Conservation (phyloP, 2,329 filamentous ascomycete species). For the Cercospora sp. region DNA sequence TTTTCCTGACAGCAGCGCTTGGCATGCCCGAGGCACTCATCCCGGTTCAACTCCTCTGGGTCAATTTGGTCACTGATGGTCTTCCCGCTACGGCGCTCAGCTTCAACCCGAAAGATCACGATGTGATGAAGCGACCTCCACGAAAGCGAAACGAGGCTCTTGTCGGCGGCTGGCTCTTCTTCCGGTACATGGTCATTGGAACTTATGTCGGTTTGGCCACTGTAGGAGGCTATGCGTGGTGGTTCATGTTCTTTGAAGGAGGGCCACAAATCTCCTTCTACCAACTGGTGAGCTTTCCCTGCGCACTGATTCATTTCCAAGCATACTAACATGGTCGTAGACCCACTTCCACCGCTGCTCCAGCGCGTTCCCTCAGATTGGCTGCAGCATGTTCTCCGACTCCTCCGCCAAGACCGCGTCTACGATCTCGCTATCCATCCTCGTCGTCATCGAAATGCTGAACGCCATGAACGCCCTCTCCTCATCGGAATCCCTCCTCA, state of each 20-base stretch:
- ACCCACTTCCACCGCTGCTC: conserved; percentile 93
- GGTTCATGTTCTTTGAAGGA: conserved; percentile 93
- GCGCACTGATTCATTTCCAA: background rate
- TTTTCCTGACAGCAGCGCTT: conserved; percentile 92
- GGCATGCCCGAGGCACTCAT: conserved; percentile 98
- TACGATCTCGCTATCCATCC: conserved; percentile 83
- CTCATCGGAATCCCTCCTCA: conserved; percentile 89
- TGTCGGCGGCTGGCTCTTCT: conserved; percentile 93
- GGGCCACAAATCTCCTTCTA: conserved; percentile 90
- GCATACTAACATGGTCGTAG: conserved; percentile 36
- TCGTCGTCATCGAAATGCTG: conserved; percentile 99
- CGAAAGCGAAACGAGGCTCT: conserved; percentile 90
- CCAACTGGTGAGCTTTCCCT: conserved; percentile 61
- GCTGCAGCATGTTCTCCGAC: conserved; percentile 87
- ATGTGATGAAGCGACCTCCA: conserved; percentile 92
- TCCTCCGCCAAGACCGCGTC: conserved; percentile 85
- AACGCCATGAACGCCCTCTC: conserved; percentile 98
- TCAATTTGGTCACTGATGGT: conserved; percentile 96
- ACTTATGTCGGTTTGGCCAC: conserved; percentile 93
- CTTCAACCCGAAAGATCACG: conserved; percentile 98
- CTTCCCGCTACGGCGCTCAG: conserved; percentile 93
- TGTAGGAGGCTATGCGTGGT: conserved; percentile 98
- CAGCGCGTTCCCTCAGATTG: conserved; percentile 79
- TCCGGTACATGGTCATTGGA: conserved; percentile 95
- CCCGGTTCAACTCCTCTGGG: conserved; percentile 96